Percentiles rank a stretch among this genome's conserved stretches.
Evolutionary conservation across 257 asterid genomes (phyloP).

Genomic region (Solanum chiquidenum): DNA sequence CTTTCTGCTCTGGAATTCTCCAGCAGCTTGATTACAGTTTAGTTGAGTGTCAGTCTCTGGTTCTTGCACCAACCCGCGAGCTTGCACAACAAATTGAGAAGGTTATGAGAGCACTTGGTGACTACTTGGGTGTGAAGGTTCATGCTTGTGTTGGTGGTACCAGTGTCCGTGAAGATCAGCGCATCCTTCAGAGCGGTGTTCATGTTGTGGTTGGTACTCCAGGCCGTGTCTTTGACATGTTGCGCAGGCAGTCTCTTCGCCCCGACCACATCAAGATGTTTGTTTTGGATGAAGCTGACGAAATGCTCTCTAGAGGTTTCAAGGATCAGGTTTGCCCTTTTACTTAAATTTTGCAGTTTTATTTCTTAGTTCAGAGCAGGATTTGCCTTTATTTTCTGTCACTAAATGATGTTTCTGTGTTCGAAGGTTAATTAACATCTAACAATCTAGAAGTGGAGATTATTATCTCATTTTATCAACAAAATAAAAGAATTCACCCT

Average conservation of each 20-base stretch:
- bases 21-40: neutral
- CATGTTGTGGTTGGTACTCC: conserved; percentile 64
- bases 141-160: neutral
- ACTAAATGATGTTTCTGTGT: neutral
- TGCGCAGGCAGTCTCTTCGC: conserved; percentile 11
- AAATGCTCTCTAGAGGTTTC: conserved; percentile 59
- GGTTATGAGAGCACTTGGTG: neutral
- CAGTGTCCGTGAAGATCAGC: neutral
- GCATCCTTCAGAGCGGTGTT: conserved; percentile 51
- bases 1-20: neutral
- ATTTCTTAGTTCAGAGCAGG: neutral
- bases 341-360: neutral
- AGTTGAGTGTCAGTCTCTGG: neutral
- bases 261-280: conserved; percentile 59
- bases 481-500: neutral
- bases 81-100: neutral
- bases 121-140: neutral
- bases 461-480: neutral
- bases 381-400: neutral
- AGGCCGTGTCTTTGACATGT: conserved; percentile 14
- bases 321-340: conserved; percentile 48
- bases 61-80: neutral
- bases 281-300: conserved; percentile 57
- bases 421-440: neutral
- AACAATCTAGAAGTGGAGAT: neutral